Conservation (phyloP, 768 basidiomycete species). For the Mycena polygramma region DNA sequence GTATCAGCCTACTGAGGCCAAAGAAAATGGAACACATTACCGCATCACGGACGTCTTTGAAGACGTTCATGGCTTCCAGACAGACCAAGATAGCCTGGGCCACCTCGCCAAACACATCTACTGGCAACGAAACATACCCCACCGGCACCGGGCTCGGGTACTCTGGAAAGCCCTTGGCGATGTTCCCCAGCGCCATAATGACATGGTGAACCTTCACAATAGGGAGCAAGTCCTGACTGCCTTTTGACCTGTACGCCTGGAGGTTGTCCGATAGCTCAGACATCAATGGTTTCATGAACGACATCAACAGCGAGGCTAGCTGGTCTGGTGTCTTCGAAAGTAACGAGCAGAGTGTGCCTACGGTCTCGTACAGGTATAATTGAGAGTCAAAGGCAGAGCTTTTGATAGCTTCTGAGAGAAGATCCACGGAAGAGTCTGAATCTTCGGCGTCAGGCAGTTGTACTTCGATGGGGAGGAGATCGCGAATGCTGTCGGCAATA, state of each 20-base stretch:
- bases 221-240: conserved; percentile 76
- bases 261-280: conserved; percentile 74
- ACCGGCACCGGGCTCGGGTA: conserved; percentile 78
- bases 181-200: conserved; percentile 94
- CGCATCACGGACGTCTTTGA: conserved; percentile 91
- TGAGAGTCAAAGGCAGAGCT: conserved; percentile 89
- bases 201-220: conserved; percentile 92
- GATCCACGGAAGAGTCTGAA: conserved; percentile 66
- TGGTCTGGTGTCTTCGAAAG: conserved; percentile 75
- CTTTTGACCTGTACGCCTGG: conserved; percentile 66
- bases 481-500: conserved; percentile 81
- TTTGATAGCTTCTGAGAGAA: conserved; percentile 84
- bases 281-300: conserved; percentile 86
- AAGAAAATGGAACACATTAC: conserved; percentile 60
- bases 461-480: conserved; percentile 81
- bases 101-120: conserved; percentile 86
- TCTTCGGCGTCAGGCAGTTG: conserved; percentile 85
- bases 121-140: conserved; percentile 76
- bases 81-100: conserved; percentile 90
- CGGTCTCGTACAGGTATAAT: conserved; percentile 93
- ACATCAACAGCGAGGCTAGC: conserved; percentile 77
- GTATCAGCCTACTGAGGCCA: conserved; percentile 18
- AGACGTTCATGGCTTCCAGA: conserved; percentile 88
- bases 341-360: conserved; percentile 87
- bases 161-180: conserved; percentile 97